Evolutionary conservation across 2,329 filamentous ascomycete genomes (phyloP).

Genomic region (Neurospora crassa): DNA sequence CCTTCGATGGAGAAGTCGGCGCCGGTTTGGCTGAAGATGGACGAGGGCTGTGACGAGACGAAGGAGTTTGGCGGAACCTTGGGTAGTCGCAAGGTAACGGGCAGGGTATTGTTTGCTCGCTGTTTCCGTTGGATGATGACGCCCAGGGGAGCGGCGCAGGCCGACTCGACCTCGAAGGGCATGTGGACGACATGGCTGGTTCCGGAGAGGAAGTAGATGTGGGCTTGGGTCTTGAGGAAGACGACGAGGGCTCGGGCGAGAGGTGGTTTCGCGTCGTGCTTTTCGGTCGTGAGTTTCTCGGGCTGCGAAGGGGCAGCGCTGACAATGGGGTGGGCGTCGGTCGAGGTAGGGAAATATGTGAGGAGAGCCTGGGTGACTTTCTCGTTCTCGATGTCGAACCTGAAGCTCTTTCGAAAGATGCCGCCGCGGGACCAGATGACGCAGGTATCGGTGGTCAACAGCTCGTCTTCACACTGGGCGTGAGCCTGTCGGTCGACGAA

Average conservation of each 20-base stretch:
- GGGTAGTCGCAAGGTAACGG: slow-evolving; percentile 46
- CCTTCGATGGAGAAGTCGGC: slow-evolving; percentile 44
- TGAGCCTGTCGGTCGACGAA: slow-evolving; percentile 27
- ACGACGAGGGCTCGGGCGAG: slow-evolving; percentile 71
- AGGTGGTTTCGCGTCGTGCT: slow-evolving; percentile 11
- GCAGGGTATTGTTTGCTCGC: slow-evolving; percentile 37
- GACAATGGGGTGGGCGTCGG: slow-evolving; percentile 23
- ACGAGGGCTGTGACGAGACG: slow-evolving; percentile 55
- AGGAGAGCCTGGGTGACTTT: slow-evolving; percentile 77
- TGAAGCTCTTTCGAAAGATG: slow-evolving; percentile 75
- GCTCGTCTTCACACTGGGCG: slow-evolving; percentile 58
- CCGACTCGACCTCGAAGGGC: slow-evolving; percentile 86
- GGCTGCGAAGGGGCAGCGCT: background rate
- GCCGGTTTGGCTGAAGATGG: slow-evolving; percentile 36
- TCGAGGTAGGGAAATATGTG: slow-evolving; percentile 62
- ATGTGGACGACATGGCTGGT: slow-evolving; percentile 84
- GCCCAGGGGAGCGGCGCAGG: slow-evolving; percentile 72
- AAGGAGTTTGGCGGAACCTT: slow-evolving; percentile 76
- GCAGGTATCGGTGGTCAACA: slow-evolving; percentile 63
- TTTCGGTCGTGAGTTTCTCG: background rate
- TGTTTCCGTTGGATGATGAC: slow-evolving; percentile 79
- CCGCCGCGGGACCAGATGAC: slow-evolving; percentile 87
- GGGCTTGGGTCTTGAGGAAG: slow-evolving; percentile 83
- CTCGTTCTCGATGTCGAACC: slow-evolving; percentile 80
- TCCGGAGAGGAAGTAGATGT: slow-evolving; percentile 84